Evolutionary conservation across 2,329 filamentous ascomycete species (phyloP).

Genomic region (Microcera coccophila): DNA sequence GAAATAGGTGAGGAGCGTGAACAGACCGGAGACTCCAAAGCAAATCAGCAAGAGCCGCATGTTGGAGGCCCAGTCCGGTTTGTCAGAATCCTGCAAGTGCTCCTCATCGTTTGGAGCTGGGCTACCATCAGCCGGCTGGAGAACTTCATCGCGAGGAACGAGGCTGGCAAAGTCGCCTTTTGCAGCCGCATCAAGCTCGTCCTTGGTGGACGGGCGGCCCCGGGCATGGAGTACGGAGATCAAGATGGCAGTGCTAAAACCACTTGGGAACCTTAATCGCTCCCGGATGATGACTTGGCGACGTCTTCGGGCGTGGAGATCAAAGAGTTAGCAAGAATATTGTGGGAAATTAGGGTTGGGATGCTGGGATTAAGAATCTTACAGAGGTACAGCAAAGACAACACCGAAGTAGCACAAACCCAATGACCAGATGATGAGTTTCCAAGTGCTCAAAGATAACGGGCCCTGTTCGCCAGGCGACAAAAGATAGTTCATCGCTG

Average conservation of each 20-base stretch:
- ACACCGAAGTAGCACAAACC: slow-evolving; percentile 96
- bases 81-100: slow-evolving; percentile 33
- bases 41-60: slow-evolving; percentile 54
- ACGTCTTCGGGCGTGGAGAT: slow-evolving; percentile 42
- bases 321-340: slow-evolving; percentile 1
- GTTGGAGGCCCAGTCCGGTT: slow-evolving; percentile 42
- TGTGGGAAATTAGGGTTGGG: too few relatives aligned
- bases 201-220: slow-evolving; percentile 31
- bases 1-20: slow-evolving; percentile 87
- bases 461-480: slow-evolving; percentile 74
- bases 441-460: slow-evolving; percentile 65
- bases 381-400: slow-evolving; percentile 88
- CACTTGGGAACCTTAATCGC: slow-evolving; percentile 88
- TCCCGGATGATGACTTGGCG: slow-evolving; percentile 91
- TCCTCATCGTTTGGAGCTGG: slow-evolving; percentile 24
- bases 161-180: slow-evolving; percentile 43
- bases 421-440: slow-evolving; percentile 83
- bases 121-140: slow-evolving; percentile 22
- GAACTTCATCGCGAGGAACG: slow-evolving; percentile 30
- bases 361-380: slow-evolving; percentile 19
- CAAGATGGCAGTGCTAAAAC: slow-evolving; percentile 90
- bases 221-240: slow-evolving; percentile 82
- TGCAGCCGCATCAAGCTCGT: slow-evolving; percentile 33
- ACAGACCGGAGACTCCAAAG: slow-evolving; percentile 56
- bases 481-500: slow-evolving; percentile 84